These are phyloP conservation scores for Syncephalastrum monosporum DNA, from an alignment of 371 early-diverging fungal genomes.

Conservation along the genomic window DNA sequence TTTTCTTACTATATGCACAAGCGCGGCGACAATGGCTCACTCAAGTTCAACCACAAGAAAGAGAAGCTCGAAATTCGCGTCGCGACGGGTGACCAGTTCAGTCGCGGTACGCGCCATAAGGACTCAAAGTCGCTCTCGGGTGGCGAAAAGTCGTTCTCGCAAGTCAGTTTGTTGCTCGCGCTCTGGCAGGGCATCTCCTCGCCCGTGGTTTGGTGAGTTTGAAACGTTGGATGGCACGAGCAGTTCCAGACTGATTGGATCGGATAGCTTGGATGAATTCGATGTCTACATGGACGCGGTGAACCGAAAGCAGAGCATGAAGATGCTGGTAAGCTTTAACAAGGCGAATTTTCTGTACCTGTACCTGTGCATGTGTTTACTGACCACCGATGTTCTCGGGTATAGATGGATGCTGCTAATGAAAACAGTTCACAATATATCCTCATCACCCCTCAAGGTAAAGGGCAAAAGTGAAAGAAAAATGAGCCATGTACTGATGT, in stretches of 20 bases:
- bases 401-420: constrained; percentile 75
- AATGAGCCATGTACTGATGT: constrained; percentile 27
- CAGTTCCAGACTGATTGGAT: background rate
- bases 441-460: constrained; percentile 91
- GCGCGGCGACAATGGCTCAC: constrained; percentile 87
- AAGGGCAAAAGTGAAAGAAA: background rate
- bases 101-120: constrained; percentile 58
- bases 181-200: constrained; percentile 97
- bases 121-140: constrained; percentile 94
- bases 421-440: constrained; percentile 84
- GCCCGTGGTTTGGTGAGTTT: constrained; percentile 83
- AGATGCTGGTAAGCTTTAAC: constrained; percentile 65
- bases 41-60: constrained; percentile 79
- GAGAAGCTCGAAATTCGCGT: constrained; percentile 70
- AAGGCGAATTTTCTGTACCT: background rate
- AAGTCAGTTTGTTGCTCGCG: constrained; percentile 93
- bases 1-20: constrained; percentile 74
- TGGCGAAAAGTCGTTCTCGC: constrained; percentile 99
- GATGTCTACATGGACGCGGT: constrained; percentile 99
- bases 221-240: background rate
- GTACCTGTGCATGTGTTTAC: no score
- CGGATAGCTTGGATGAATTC: constrained; percentile 93
- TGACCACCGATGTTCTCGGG: background rate
- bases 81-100: constrained; percentile 43
- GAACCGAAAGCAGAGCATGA: constrained; percentile 88